Base-by-base conservation (phyloP, 2,329 filamentous ascomycete species). In the Xylaria sp. region DNA sequence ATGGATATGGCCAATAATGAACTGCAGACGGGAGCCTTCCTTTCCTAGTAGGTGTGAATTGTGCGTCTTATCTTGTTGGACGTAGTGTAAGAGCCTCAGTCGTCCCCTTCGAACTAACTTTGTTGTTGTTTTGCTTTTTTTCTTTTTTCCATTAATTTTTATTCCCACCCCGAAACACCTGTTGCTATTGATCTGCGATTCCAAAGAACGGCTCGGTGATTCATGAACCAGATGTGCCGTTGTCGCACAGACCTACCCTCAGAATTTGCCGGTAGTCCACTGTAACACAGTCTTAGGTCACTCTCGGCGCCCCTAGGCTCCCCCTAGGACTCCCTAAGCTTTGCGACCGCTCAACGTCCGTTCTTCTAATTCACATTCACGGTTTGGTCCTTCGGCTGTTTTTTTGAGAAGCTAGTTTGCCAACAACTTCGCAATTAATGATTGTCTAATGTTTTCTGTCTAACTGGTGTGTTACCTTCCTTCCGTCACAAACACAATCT, bases 171-270 rank as follows among this genome's bases (percentile, higher is more conserved):
- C 31, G 17, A 31, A n/a, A 17, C n/a, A 53, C 9, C 7, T 20
- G 51, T 54, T 13, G 31, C 33, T 38, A 38, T 56, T 56, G n/a
- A 38, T 23, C 31, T 4, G 53, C 36, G n/a, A 38, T 20, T 40
- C 13, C 17, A 26, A 28, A 42, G 54, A 58, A 23, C 38, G 17
- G 54, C 31, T 61, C 58, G 53, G 58, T 65, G 66, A 65, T 68
- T 68, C 57, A 65, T 60, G 17, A 31, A 31, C 23, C 17, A 58
- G 54, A 68, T 58, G 62, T 68, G 62, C 66, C 66, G 66, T 65
- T 31, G 62, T 65, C 65, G 62, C 66, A 68, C 66, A 68, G 66
- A 68, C 62, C 63, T 57, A 56, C n/a, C 59, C 53, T 49, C 53
- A 65, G 23, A 62, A 65, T 61, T 68, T 28, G 65, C 66, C 63